These are phyloP conservation scores for Beauveria varroae DNA, from an alignment of 2,329 filamentous ascomycete species.

Conservation along the genomic window DNA sequence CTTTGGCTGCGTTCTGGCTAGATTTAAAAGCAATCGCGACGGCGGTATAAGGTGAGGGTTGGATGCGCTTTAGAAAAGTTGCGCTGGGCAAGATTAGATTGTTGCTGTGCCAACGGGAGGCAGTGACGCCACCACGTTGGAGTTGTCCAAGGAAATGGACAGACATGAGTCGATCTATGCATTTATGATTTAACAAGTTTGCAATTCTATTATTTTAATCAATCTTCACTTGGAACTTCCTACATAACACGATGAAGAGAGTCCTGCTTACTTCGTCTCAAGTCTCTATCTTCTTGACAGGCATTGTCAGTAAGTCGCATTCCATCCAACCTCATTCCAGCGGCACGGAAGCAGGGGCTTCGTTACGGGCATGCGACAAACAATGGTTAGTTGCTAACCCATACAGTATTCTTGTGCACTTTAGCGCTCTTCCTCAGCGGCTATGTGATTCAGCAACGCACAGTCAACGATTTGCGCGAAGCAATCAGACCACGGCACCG, in stretches of 20 bases:
- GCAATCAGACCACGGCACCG: conserved; percentile 52
- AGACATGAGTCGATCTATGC: neutral
- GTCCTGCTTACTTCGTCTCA: conserved; percentile 62
- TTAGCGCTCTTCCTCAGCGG: conserved; percentile 78
- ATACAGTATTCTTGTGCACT: conserved; percentile 66
- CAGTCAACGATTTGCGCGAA: conserved; percentile 66
- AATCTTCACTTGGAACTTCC: neutral
- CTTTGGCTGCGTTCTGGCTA: neutral
- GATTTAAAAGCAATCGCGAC: conserved; percentile 1
- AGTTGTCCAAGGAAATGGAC: neutral
- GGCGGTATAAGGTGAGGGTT: conserved; percentile 9
- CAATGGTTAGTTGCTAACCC: neutral
- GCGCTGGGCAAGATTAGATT: conserved; percentile 29
- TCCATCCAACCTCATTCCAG: neutral
- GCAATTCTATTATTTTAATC: neutral
- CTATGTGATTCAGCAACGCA: conserved; percentile 81
- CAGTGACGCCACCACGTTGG: conserved; percentile 1
- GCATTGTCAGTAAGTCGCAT: conserved; percentile 48
- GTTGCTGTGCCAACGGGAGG: conserved; percentile 35
- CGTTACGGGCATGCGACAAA: neutral
- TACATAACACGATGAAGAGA: conserved; percentile 22
- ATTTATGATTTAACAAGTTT: neutral
- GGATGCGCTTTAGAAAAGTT: conserved; percentile 5
- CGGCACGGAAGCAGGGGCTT: neutral
- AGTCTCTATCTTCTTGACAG: conserved; percentile 61